These are phyloP conservation scores for Orbilia javanica DNA, from an alignment of 2,329 filamentous ascomycete species.

Conservation along the genomic window DNA sequence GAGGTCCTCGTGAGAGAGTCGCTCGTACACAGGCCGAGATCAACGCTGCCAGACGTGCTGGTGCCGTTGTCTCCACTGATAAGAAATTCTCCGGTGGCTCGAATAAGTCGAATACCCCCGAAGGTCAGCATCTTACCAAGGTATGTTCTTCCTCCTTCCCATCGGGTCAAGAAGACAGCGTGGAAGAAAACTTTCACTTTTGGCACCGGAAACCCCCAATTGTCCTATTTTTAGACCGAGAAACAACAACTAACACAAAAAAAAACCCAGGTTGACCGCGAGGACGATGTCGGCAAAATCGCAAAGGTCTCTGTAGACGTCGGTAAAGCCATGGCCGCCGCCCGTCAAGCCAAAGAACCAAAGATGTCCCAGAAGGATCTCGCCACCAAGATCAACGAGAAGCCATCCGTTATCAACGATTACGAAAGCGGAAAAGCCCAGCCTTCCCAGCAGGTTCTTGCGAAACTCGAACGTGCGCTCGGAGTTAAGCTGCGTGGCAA, in stretches of 20 bases:
- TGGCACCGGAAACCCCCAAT: not conserved
- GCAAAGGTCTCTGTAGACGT: constrained; percentile 87
- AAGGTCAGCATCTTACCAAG: constrained; percentile 89
- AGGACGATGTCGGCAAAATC: constrained; percentile 96
- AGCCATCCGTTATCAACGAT: constrained; percentile 80
- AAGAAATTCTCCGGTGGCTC: constrained; percentile 76
- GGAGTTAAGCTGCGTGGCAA: constrained; percentile 87
- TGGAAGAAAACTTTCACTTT: constrained; percentile 2
- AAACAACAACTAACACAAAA: constrained; percentile 4
- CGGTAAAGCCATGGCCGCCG: constrained; percentile 83
- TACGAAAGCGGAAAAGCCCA: constrained; percentile 84
- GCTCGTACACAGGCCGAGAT: constrained; percentile 82
- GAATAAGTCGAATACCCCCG: constrained; percentile 68
- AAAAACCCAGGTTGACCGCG: constrained; percentile 84
- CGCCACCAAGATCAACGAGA: constrained; percentile 90
- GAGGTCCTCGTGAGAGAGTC: constrained; percentile 81
- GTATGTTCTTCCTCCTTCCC: constrained; percentile 6
- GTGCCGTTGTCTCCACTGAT: constrained; percentile 82
- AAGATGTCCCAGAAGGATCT: constrained; percentile 95
- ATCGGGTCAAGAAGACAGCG: not conserved
- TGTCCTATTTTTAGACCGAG: constrained; percentile 16
- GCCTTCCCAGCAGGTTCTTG: constrained; percentile 86
- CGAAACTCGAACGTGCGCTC: constrained; percentile 82
- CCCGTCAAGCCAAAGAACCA: constrained; percentile 83
- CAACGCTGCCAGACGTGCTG: constrained; percentile 88